Base-by-base conservation (phyloP, 1,139 yeast genomes). In the Magnusiomyces tetraspermus region DNA sequence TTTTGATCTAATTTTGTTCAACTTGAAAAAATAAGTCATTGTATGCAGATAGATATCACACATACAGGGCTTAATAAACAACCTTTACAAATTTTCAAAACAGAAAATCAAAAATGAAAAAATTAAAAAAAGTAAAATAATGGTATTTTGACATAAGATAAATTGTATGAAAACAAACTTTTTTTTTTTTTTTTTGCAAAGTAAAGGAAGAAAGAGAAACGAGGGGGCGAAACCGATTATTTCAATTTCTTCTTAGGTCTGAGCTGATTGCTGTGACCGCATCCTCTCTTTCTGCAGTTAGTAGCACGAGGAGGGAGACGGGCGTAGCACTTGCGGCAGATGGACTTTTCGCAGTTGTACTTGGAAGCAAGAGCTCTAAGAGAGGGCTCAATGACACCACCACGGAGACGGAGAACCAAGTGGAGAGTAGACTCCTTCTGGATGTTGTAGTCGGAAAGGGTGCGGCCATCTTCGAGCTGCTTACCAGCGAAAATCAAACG, bases 221-320 rank as follows among this genome's bases (percentile, higher is more conserved):
- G n/a, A n/a, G n/a, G n/a, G n/a, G n/a, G n/a, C n/a, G n/a, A n/a
- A n/a, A n/a, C n/a, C 72, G 77, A 74, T 78, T 80, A 90, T 83
- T 90, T 90, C 77, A 89, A 85, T 89, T 92, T 92, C 95, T 92
- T 92, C 96, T 90, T 90, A 80, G 97, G 97, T 83, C 97, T 89
- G 78, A 92, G 87, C 83, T 92, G 98, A 83, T 92, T 92, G 77
- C 96, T 82, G 95, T 92, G 98, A 72, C 98, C 98, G 80, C 98
- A 92, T 85, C 92, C 92, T 88, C 97, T 89, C 97, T 92, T 92
- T 83, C 98, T 89, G 85, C 98, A 92, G 96, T 92, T 92, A 79
- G 97, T 92, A 71, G 98, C 98, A 85, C 97, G 92, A 78, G 97
- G 96, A 73, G 98, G 98, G 74, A 92, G 89, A 84, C 98, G 94